phyloP scores from a whole-genome alignment of 345 rosid genomes.

The Ceriops tagal region DNA sequence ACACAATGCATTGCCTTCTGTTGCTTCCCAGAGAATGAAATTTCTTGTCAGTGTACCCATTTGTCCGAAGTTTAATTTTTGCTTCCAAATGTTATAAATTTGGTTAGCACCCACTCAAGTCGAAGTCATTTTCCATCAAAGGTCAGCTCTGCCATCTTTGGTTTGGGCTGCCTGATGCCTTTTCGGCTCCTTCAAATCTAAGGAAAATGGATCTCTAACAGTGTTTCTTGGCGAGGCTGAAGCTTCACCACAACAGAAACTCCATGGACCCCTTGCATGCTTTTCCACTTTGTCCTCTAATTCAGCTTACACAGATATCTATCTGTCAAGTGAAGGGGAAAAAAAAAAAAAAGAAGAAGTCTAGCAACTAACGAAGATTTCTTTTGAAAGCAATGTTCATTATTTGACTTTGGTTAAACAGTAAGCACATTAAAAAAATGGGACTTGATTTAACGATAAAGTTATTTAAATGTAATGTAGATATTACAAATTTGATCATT shows the following conservation, averaged over 20 bases:
- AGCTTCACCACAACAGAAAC: slow-evolving; percentile 12
- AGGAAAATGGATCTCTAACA: slow-evolving; percentile 24
- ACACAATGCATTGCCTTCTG: too few relatives aligned
- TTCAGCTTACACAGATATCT: too few relatives aligned
- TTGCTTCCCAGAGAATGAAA: too few relatives aligned
- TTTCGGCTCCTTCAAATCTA: slow-evolving; percentile 41
- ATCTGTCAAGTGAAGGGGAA: background rate
- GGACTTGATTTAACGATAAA: too few relatives aligned
- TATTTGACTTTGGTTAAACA: background rate
- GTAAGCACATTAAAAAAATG: background rate
- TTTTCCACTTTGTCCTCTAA: background rate
- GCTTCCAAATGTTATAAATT: background rate
- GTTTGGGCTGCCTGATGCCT: slow-evolving; percentile 13
- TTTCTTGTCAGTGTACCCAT: too few relatives aligned
- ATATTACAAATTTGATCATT: too few relatives aligned
- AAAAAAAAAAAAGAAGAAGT: background rate
- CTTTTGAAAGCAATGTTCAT: background rate
- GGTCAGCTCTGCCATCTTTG: slow-evolving; percentile 19
- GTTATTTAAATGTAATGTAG: too few relatives aligned
- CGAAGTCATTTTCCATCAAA: slow-evolving; percentile 42
- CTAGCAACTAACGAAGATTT: background rate
- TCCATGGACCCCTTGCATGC: background rate
- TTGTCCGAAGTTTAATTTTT: too few relatives aligned
- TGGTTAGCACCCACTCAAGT: background rate
- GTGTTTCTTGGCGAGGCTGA: slow-evolving; percentile 20